Conservation (phyloP, 2,329 filamentous ascomycete species). For the Colletotrichum karsti region DNA sequence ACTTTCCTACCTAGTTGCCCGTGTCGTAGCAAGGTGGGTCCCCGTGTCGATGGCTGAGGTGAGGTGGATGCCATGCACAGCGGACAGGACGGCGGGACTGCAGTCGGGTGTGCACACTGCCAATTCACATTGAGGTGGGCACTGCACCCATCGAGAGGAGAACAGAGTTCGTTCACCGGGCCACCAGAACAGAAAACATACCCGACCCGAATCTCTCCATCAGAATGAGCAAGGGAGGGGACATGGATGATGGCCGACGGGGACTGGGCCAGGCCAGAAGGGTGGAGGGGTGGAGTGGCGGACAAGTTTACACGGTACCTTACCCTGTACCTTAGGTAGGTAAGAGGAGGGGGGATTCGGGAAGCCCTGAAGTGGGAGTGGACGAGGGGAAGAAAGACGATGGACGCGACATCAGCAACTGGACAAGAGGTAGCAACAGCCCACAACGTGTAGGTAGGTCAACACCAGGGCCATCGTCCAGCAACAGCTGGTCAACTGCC, state of each 20-base stretch:
- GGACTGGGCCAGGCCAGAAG: not conserved
- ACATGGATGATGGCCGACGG: not conserved
- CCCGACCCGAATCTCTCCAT: conserved; percentile 9
- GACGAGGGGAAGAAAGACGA: conserved; percentile 6
- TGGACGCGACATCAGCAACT: not conserved
- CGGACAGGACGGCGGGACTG: not conserved
- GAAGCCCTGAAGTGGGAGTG: conserved; percentile 6
- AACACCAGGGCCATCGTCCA: too few relatives aligned
- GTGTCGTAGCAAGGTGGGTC: not conserved
- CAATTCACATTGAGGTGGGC: too few relatives aligned
- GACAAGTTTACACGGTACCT: too few relatives aligned
- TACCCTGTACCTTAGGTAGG: too few relatives aligned
- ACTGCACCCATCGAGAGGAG: conserved; percentile 16
- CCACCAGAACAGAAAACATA: conserved; percentile 11
- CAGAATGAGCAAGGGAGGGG: conserved; percentile 25
- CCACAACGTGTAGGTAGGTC: too few relatives aligned
- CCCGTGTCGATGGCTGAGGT: not conserved
- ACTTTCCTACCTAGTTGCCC: too few relatives aligned
- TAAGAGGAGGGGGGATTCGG: too few relatives aligned
- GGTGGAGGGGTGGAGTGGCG: conserved; percentile 5
- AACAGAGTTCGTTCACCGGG: conserved; percentile 23
- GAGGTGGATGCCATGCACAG: conserved; percentile 6
- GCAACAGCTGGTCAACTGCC: not conserved
- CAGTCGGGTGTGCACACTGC: too few relatives aligned
- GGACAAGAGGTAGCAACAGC: too few relatives aligned